Base-by-base conservation (phyloP, 148 eudicot species). In the Vaccinium macrocarpon region DNA sequence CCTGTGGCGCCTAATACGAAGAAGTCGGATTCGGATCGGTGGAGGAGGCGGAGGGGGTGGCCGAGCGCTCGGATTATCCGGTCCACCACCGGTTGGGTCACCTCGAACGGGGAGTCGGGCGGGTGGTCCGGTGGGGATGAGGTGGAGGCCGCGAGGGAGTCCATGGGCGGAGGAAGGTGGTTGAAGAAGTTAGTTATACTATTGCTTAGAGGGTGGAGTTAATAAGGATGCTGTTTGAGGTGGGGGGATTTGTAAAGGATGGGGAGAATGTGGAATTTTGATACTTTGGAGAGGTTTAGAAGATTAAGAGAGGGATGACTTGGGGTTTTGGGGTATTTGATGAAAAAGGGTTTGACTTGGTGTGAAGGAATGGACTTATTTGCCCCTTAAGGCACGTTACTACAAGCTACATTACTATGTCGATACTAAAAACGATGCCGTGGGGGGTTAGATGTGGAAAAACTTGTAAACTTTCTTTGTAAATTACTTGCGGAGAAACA, bases 1-100 rank as follows among this genome's bases (percentile, higher is more conserved):
- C 95, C 96, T 0, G 98, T 94, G 51, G 97, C 93, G 3, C 98
- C 98, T 18, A 95, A 62, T 42, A 95, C 56, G 84, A 88, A 93
- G 91, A 95, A 95, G n/a, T 84, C 88, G n/a, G 95, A 86, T 68
- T 90, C 94, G 0, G 92, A 87, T n/a, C 97, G 92, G 86, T 95
- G 91, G 80, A 95, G 90, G 81, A 95, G 95, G 61, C 89, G 89
- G 61, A 95, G 92, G 2, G 89, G 93, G 84, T 94, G 94, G 81
- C 88, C 84, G 13, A 93, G 82, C 2, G 98, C 99, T 2, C 99
- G 89, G 52, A 88, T 14, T 11, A 93, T 78, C 38, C 99, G 87
- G 75, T 94, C 98, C 1, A 90, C 84, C n/a, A 91, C 87, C 1
- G 92, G 90, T 7, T 90, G 94, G n/a, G 88, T 77, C 6, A 92